Conservation (phyloP, 2,329 filamentous ascomycete genomes). For the Exophiala sp. region DNA sequence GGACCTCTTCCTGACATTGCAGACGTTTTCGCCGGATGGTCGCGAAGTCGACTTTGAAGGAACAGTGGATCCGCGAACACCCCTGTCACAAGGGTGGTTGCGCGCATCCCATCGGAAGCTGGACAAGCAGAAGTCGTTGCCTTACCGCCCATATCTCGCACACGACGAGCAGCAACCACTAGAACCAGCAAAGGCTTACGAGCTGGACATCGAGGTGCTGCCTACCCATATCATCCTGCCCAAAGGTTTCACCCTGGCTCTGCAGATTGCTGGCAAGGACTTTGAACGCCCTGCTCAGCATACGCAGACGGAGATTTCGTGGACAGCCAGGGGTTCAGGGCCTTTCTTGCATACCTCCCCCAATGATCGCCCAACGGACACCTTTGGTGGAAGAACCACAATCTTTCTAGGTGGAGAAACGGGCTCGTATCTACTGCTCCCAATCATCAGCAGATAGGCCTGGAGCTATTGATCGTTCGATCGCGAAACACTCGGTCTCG, state of each 20-base stretch:
- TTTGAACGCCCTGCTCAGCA: constrained; percentile 9
- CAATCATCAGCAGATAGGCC: neutral
- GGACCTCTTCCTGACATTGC: constrained; percentile 14
- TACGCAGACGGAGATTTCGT: neutral
- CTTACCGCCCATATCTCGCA: constrained; percentile 10
- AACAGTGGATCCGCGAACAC: constrained; percentile 14
- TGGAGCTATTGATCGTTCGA: too few relatives aligned
- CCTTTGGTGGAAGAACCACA: constrained; percentile 6
- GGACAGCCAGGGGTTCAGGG: constrained; percentile 5
- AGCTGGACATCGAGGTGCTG: constrained; percentile 17
- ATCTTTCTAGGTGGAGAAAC: constrained; percentile 1
- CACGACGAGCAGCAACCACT: constrained; percentile 14
- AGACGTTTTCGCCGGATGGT: constrained; percentile 9
- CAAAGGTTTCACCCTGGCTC: constrained; percentile 2
- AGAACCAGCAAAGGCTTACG: constrained; percentile 2
- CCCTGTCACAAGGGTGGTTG: constrained; percentile 16
- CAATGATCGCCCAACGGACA: neutral
- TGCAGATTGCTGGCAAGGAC: constrained; percentile 14
- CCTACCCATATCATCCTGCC: constrained; percentile 12
- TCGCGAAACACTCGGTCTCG: too few relatives aligned
- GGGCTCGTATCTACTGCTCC: constrained; percentile 8
- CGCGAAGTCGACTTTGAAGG: constrained; percentile 16
- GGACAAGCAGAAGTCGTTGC: constrained; percentile 1
- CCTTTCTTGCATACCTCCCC: constrained; percentile 10
- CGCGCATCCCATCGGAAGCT: constrained; percentile 15